Conservation (phyloP, 495 filamentous ascomycete genomes). For the Xylaria telfairii region DNA sequence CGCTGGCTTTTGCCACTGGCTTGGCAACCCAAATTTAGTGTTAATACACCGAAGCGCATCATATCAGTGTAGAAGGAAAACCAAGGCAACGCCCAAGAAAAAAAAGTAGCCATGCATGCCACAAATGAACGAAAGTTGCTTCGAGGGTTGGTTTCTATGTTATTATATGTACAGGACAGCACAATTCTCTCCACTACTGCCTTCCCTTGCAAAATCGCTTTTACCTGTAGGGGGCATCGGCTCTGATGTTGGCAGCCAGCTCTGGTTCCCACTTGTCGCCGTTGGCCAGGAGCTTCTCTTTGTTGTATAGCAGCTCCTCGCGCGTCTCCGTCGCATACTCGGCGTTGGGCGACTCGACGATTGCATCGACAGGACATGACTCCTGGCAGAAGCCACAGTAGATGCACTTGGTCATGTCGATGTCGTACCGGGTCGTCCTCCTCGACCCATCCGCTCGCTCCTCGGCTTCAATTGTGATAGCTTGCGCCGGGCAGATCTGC, state of each 20-base stretch:
- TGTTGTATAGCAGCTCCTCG: conserved; percentile 98
- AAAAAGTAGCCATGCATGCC: conserved; percentile 17
- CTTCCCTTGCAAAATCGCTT: neutral
- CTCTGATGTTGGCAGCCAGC: conserved; percentile 86
- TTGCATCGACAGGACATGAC: conserved; percentile 97
- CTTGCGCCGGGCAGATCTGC: conserved; percentile 89
- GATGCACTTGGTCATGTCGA: conserved; percentile 99
- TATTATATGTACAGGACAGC: conserved; percentile 38
- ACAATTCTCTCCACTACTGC: neutral
- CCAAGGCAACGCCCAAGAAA: conserved; percentile 18
- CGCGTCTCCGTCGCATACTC: conserved; percentile 98
- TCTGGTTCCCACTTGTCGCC: conserved; percentile 99
- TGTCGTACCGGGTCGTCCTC: conserved; percentile 95
- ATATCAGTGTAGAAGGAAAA: too few relatives aligned
- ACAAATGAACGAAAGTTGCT: conserved; percentile 24
- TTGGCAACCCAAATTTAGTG: too few relatives aligned
- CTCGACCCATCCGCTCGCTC: conserved; percentile 94
- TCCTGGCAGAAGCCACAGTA: conserved; percentile 99
- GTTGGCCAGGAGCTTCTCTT: conserved; percentile 86
- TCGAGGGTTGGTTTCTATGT: conserved; percentile 38
- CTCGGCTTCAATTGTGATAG: conserved; percentile 98
- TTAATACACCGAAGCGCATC: too few relatives aligned
- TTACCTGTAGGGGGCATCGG: conserved; percentile 89
- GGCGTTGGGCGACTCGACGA: conserved; percentile 95
- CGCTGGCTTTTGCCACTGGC: neutral